phyloP scores from a whole-genome alignment of 441 rosid genomes.

The Francoa sonchifolia region DNA sequence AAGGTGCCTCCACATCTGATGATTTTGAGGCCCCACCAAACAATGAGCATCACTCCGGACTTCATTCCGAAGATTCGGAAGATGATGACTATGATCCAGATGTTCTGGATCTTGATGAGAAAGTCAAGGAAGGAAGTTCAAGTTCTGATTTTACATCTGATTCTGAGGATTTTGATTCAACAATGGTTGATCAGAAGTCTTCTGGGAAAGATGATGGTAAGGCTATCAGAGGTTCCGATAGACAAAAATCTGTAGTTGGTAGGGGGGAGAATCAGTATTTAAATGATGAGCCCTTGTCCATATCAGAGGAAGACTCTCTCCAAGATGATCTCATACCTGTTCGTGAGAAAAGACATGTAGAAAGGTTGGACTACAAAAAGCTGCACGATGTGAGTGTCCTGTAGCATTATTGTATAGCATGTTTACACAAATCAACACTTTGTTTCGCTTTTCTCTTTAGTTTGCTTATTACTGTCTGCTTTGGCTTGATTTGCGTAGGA shows the following conservation, averaged over 20 bases:
- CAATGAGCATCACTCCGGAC: slow-evolving; percentile 26
- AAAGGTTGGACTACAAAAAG: slow-evolving; percentile 86
- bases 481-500: slow-evolving; percentile 37
- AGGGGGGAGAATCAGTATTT: slow-evolving; percentile 18
- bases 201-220: slow-evolving; percentile 23
- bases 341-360: slow-evolving; percentile 42
- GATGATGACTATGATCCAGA: slow-evolving; percentile 80
- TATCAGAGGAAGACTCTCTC: slow-evolving; percentile 23
- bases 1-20: slow-evolving; percentile 50
- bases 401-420: neutral
- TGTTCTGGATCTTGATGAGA: slow-evolving; percentile 32
- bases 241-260: slow-evolving; percentile 17
- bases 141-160: slow-evolving; percentile 73
- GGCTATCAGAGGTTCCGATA: slow-evolving; percentile 12
- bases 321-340: slow-evolving; percentile 27
- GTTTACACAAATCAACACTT: too few species aligned
- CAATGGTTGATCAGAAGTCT: slow-evolving; percentile 18
- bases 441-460: slow-evolving; percentile 3
- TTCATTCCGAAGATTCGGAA: slow-evolving; percentile 86
- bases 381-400: slow-evolving; percentile 67
- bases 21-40: slow-evolving; percentile 28
- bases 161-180: slow-evolving; percentile 52
- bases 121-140: slow-evolving; percentile 39
- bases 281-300: slow-evolving; percentile 21
- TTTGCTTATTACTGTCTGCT: slow-evolving; percentile 11